Conservation (phyloP, 2,329 filamentous ascomycete species). For the Xylariaceae sp. region DNA sequence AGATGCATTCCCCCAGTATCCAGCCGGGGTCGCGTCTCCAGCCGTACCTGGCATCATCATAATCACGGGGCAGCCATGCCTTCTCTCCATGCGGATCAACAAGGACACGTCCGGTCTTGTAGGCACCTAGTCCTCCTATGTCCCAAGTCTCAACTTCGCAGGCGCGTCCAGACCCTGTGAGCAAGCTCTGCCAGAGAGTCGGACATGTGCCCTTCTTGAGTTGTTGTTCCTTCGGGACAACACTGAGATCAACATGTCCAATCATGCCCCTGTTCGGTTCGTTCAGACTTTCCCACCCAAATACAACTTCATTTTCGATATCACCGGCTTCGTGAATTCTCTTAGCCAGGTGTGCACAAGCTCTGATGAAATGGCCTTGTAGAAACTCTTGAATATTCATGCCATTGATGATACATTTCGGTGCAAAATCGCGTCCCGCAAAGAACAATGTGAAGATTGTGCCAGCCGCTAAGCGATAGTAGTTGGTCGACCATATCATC, state of each 20-base stretch:
- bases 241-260: conserved; percentile 73
- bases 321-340: conserved; percentile 87
- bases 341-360: conserved; percentile 74
- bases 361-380: conserved; percentile 76
- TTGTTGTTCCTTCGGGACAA: conserved; percentile 80
- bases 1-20: conserved; percentile 91
- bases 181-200: conserved; percentile 87
- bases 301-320: conserved; percentile 77
- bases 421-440: conserved; percentile 82
- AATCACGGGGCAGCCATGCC: conserved; percentile 77
- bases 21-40: conserved; percentile 84
- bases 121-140: conserved; percentile 87
- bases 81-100: conserved; percentile 82
- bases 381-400: conserved; percentile 96
- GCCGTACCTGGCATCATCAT: conserved; percentile 82
- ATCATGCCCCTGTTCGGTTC: conserved; percentile 88
- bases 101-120: conserved; percentile 76
- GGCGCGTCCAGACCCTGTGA: conserved; percentile 84
- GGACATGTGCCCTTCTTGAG: conserved; percentile 89
- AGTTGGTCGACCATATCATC: conserved; percentile 99
- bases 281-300: conserved; percentile 96
- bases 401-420: conserved; percentile 91
- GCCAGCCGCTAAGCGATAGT: conserved; percentile 77
- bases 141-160: conserved; percentile 90
- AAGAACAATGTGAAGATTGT: conserved; percentile 96